Base-by-base conservation (phyloP, 345 rosid species). In the Arabis alpina region DNA sequence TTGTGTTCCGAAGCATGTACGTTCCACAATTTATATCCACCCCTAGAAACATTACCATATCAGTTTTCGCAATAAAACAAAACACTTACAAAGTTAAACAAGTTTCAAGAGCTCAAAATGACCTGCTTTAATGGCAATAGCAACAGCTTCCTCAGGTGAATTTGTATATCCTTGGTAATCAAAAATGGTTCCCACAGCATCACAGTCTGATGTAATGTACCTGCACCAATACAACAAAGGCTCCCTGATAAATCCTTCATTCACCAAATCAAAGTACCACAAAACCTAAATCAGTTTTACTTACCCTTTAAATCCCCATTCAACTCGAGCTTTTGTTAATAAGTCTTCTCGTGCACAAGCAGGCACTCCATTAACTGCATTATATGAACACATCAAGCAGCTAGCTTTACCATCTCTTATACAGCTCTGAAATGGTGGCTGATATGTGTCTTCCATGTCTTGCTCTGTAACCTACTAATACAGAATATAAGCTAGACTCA, bases 381-480 rank as follows among this genome's bases (percentile, higher is more conserved):
- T 93, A 77, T 89, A 91, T 8, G 98, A 85, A 66, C 98, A 91
- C 97, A 93, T 93, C 78, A 93, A 81, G 88, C 98, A 91, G 79
- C 94, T 91, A 32, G 92, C 97, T 84, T 87, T 85, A 47, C 91
- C 98, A 79, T 87, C 82, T 66, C 77, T 73, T 6, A 93, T 54
- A 69, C 97, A 91, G 53, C 91, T 83, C 50, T 72, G 81, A 74
- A 93, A 93, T 10, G 97, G 98, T 0, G 94, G 94, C 81, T 87
- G 84, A 70, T 73, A 93, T 2, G 96, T 86, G 56, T 93, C 98
- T 74, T 82, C 87, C 88, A 85, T 66, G 77, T 93, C 98, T 76
- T 89, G 98, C 59, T 81, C 79, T 16, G 96, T 85, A 16, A 93
- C 94, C 98, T 93, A 78, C n/a, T 42, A 62, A 50, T 3, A 25